phyloP scores from a whole-genome alignment of 163 green algal species.

The Prototheca cutis region DNA sequence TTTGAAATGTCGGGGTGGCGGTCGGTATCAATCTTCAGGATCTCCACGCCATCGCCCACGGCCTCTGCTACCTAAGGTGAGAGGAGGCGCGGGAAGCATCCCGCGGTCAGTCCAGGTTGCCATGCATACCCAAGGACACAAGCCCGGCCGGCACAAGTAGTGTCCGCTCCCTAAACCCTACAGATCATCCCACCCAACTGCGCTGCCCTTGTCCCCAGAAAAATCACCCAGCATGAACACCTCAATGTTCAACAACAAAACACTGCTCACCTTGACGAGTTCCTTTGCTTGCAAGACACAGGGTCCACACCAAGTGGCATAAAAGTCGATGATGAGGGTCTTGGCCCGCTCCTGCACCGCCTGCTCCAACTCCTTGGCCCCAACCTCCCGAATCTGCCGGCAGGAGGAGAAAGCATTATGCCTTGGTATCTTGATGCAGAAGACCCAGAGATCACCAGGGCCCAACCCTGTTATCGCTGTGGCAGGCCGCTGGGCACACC shows the following conservation, averaged over 20 bases:
- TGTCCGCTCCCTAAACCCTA: no score
- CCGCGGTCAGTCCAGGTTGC: no score
- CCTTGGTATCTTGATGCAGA: no score
- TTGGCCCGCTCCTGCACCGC: constrained; percentile 54
- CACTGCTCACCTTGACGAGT: constrained; percentile 70
- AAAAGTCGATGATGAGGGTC: constrained; percentile 91
- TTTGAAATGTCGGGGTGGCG: constrained; percentile 74
- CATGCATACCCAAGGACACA: no score
- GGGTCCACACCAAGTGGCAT: constrained; percentile 87
- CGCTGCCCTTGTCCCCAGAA: not conserved
- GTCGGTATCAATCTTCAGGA: constrained; percentile 96
- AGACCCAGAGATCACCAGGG: no score
- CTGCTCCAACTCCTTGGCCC: constrained; percentile 68
- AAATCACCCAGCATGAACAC: not conserved
- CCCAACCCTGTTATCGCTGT: no score
- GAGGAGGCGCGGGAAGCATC: no score
- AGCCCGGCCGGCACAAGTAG: no score
- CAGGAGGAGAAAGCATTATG: not conserved
- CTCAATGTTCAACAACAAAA: not conserved
- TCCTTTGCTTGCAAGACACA: constrained; percentile 90
- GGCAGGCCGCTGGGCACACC: no score
- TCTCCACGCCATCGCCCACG: constrained; percentile 69
- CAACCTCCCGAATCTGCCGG: constrained; percentile 60
- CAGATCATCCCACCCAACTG: not conserved
- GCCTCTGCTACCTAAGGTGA: constrained; percentile 73